Percentiles rank a stretch among this genome's conserved stretches.
phyloP scores from a whole-genome alignment of 768 basidiomycete genomes.

The Hydnomerulius pinastri region DNA sequence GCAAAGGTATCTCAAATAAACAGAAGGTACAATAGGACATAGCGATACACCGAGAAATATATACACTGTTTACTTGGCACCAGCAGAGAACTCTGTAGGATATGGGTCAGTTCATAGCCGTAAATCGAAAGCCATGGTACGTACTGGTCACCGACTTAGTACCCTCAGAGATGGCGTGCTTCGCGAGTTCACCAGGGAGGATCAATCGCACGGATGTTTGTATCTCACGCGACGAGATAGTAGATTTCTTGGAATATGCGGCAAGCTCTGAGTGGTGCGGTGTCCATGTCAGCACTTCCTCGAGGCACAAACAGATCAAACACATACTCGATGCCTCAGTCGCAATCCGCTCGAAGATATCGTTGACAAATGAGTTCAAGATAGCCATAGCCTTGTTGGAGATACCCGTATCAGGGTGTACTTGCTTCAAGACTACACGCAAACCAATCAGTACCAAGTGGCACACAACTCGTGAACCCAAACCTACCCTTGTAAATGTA shows the following conservation, averaged over 20 bases:
- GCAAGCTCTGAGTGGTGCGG: slow-evolving; percentile 59
- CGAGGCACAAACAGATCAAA: neutral
- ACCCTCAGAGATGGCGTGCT: slow-evolving; percentile 88
- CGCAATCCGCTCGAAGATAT: slow-evolving; percentile 82
- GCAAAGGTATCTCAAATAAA: slow-evolving; percentile 34
- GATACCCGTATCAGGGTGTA: slow-evolving; percentile 93
- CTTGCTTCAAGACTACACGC: slow-evolving; percentile 78
- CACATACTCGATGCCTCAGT: slow-evolving; percentile 68
- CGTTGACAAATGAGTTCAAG: slow-evolving; percentile 82
- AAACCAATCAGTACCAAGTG: neutral
- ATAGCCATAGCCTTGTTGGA: slow-evolving; percentile 89
- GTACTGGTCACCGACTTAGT: slow-evolving; percentile 71
- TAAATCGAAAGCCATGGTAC: slow-evolving; percentile 21
- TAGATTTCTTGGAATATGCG: slow-evolving; percentile 86
- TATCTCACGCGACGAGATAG: slow-evolving; percentile 89
- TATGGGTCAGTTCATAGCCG: slow-evolving; percentile 10
- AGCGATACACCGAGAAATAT: slow-evolving; percentile 31
- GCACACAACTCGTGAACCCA: neutral
- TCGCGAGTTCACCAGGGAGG: slow-evolving; percentile 82
- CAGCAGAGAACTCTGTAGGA: slow-evolving; percentile 58
- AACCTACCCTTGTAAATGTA: slow-evolving; percentile 80
- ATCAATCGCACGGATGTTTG: slow-evolving; percentile 84
- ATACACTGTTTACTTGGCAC: slow-evolving; percentile 49
- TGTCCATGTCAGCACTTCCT: neutral
- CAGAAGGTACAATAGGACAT: slow-evolving; percentile 33